A percentile compares a stretch with the other conserved stretches of the same genome.
Conservation (phyloP, 768 basidiomycete species). For the Calvatia gigantea region DNA sequence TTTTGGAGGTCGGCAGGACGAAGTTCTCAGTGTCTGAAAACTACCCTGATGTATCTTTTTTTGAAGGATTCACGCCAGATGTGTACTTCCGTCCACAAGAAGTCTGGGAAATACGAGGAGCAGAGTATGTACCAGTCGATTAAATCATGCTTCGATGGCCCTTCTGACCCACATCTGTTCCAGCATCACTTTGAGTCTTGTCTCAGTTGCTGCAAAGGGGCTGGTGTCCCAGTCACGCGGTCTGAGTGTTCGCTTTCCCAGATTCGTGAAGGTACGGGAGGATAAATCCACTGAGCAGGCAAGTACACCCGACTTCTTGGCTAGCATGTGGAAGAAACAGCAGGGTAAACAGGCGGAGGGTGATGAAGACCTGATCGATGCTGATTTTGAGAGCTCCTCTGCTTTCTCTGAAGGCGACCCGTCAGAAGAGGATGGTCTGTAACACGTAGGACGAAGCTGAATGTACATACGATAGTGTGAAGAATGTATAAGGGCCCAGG, state of each 20-base stretch:
- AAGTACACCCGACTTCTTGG: slow-evolving; percentile 68
- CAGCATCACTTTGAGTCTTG: slow-evolving; percentile 81
- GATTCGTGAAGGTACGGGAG: slow-evolving; percentile 70
- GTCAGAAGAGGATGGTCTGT: slow-evolving; percentile 19
- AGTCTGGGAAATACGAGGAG: slow-evolving; percentile 89
- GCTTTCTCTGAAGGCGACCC: slow-evolving; percentile 20
- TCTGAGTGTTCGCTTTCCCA: slow-evolving; percentile 82
- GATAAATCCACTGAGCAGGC: slow-evolving; percentile 76
- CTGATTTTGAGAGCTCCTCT: slow-evolving; percentile 28
- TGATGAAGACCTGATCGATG: slow-evolving; percentile 61
- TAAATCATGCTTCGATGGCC: background rate
- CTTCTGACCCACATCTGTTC: slow-evolving; percentile 10
- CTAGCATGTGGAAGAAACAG: slow-evolving; percentile 65
- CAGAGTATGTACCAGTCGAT: slow-evolving; percentile 46
- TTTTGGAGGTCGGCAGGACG: slow-evolving; percentile 49
- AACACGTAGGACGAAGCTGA: background rate
- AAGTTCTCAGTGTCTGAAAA: background rate
- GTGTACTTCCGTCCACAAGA: slow-evolving; percentile 70
- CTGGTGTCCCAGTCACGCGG: slow-evolving; percentile 54
- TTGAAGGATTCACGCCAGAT: slow-evolving; percentile 55
- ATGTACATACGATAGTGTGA: background rate
- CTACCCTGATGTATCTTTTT: slow-evolving; percentile 3
- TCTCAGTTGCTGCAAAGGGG: slow-evolving; percentile 75
- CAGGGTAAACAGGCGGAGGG: slow-evolving; percentile 43
- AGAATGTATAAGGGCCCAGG: background rate